These are phyloP conservation scores for Huntiella omanensis DNA, from an alignment of 2,329 filamentous ascomycete genomes.

Conservation along the genomic window DNA sequence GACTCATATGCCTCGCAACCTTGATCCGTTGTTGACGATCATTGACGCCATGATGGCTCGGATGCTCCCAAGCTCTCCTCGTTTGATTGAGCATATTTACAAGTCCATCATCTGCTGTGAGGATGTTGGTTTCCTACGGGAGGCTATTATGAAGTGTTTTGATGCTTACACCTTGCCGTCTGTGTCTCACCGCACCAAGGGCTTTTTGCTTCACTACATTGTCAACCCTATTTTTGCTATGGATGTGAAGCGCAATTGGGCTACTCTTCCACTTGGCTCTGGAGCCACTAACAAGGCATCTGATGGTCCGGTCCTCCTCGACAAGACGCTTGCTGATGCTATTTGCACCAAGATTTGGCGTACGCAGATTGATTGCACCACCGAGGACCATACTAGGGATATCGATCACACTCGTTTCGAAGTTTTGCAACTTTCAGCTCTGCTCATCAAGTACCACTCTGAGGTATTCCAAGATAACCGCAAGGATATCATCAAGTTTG, in stretches of 20 bases:
- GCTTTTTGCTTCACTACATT: constrained; percentile 77
- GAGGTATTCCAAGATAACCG: constrained; percentile 72
- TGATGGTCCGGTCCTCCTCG: constrained; percentile 47
- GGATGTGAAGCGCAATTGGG: constrained; percentile 79
- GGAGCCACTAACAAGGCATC: constrained; percentile 26
- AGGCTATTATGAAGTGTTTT: constrained; percentile 65
- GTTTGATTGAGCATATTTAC: constrained; percentile 70
- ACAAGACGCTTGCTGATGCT: constrained; percentile 70
- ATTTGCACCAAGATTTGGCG: constrained; percentile 92
- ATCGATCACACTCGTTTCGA: constrained; percentile 96
- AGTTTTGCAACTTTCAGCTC: constrained; percentile 78
- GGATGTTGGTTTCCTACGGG: constrained; percentile 71
- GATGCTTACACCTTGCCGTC: constrained; percentile 67
- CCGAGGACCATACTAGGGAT: constrained; percentile 65
- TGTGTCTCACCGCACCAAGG: constrained; percentile 75
- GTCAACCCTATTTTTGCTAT: constrained; percentile 93
- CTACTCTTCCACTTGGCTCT: constrained; percentile 15
- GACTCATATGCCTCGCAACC: constrained; percentile 50
- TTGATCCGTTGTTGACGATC: constrained; percentile 69
- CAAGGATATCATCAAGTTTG: constrained; percentile 98
- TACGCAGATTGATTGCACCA: constrained; percentile 61
- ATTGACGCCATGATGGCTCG: constrained; percentile 70
- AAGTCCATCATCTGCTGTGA: constrained; percentile 64
- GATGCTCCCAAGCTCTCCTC: constrained; percentile 59
- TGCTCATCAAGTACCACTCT: constrained; percentile 90